Conservation (phyloP, 805 yeast species). For the Cyberlindnera mycetangii region DNA sequence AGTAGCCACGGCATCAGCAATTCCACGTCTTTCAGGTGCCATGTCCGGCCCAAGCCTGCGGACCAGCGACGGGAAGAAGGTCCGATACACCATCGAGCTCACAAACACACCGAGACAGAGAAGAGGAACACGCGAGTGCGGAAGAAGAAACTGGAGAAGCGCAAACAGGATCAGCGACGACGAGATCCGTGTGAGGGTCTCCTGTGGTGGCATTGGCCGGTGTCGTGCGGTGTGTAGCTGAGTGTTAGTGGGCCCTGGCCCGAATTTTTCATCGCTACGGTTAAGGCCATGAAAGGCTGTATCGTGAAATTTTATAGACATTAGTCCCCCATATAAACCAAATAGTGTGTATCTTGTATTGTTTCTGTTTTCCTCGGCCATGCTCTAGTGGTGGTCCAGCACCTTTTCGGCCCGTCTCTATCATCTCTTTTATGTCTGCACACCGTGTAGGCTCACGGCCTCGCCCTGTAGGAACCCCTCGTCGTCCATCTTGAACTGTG, state of each 20-base stretch:
- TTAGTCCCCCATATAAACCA: no score
- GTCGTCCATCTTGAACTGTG: slow-evolving; percentile 37
- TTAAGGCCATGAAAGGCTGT: no score
- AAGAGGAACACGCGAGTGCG: slow-evolving; percentile 26
- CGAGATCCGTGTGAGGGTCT: slow-evolving; percentile 26
- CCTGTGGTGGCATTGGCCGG: background rate
- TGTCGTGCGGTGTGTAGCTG: background rate
- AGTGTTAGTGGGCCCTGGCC: background rate
- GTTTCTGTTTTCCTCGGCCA: background rate
- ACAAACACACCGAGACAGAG: slow-evolving; percentile 29
- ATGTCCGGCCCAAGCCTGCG: slow-evolving; percentile 22
- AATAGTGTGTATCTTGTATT: background rate
- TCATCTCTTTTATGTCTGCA: background rate
- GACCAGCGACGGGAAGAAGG: slow-evolving; percentile 24
- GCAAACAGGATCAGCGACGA: slow-evolving; percentile 21
- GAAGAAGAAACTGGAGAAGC: slow-evolving; percentile 22
- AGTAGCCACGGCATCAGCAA: slow-evolving; percentile 42
- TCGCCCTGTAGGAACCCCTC: background rate
- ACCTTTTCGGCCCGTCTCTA: background rate
- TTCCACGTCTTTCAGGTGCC: slow-evolving; percentile 23
- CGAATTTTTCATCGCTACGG: no score
- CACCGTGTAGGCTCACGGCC: background rate
- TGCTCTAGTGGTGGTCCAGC: background rate
- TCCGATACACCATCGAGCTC: slow-evolving; percentile 28
- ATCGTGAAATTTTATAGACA: no score